Conservation (phyloP, 768 basidiomycete species). For the Sporobolomyces roseus region DNA sequence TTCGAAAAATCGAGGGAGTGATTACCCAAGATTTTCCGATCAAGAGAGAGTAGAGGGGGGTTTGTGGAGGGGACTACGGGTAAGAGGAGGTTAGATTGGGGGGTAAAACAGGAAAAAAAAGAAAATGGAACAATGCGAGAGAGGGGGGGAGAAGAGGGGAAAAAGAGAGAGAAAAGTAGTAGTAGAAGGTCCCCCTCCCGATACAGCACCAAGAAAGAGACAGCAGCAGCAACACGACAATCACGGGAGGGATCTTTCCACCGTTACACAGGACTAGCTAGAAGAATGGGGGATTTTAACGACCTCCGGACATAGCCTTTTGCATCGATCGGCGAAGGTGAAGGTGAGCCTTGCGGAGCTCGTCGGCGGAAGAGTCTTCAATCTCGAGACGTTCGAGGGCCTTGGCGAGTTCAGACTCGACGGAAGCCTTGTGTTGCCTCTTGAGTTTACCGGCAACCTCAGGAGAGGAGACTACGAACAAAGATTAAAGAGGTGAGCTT, state of each 20-base stretch:
- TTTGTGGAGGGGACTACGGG: constrained; percentile 45
- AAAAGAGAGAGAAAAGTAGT: not conserved
- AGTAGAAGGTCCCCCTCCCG: constrained; percentile 4
- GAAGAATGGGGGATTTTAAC: constrained; percentile 14
- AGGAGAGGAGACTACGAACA: constrained; percentile 6
- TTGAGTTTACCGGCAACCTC: constrained; percentile 97
- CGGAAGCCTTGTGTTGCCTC: constrained; percentile 87
- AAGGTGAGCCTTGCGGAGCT: constrained; percentile 92
- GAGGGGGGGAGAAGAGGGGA: not conserved
- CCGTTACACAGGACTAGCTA: not conserved
- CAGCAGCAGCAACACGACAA: constrained; percentile 4
- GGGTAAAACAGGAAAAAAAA: not conserved
- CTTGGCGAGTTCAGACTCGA: constrained; percentile 95
- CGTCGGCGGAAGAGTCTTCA: constrained; percentile 86
- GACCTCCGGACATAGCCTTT: constrained; percentile 55
- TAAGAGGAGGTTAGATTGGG: not conserved
- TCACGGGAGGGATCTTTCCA: not conserved
- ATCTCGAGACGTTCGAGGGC: constrained; percentile 98
- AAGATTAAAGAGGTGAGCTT: too few species aligned
- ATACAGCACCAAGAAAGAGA: not conserved
- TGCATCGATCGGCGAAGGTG: constrained; percentile 93
- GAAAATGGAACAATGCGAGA: not conserved
- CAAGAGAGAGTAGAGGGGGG: constrained; percentile 3
- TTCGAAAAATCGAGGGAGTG: constrained; percentile 2
- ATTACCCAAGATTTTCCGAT: not conserved